phyloP scores from a whole-genome alignment of 257 asterid genomes.

The Asclepias syriaca region DNA sequence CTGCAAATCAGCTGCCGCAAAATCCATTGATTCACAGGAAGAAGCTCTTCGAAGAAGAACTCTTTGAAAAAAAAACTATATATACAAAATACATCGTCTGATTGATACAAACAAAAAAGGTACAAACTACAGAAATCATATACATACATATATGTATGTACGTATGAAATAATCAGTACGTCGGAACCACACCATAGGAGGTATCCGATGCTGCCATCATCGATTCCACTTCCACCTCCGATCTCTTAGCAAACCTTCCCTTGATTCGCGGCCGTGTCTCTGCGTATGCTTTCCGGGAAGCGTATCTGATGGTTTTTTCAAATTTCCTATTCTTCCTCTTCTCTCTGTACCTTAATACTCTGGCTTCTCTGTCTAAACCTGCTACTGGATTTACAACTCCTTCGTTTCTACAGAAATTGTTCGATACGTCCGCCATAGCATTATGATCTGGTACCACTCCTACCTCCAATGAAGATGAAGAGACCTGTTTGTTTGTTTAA shows the following conservation, averaged over 20 bases:
- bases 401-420: slow-evolving; percentile 27
- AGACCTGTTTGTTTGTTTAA: slow-evolving; percentile 35
- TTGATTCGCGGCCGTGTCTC: slow-evolving; percentile 78
- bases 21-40: no score
- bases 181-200: slow-evolving; percentile 59
- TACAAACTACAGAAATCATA: no score
- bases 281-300: slow-evolving; percentile 83
- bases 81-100: no score
- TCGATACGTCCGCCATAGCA: slow-evolving; percentile 42
- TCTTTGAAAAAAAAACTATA: no score
- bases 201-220: slow-evolving; percentile 27
- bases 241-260: slow-evolving; percentile 71
- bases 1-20: no score
- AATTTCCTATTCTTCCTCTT: slow-evolving; percentile 66
- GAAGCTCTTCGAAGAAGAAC: no score
- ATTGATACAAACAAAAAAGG: no score
- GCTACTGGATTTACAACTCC: slow-evolving; percentile 35
- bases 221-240: slow-evolving; percentile 53
- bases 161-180: slow-evolving; percentile 15
- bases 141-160: no score
- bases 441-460: slow-evolving; percentile 68
- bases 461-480: slow-evolving; percentile 65
- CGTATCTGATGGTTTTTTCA: slow-evolving; percentile 72
- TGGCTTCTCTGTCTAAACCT: slow-evolving; percentile 60
- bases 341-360: slow-evolving; percentile 74